These are phyloP conservation scores for Kwoniella dejecticola DNA, from an alignment of 768 basidiomycete genomes.

Conservation along the genomic window DNA sequence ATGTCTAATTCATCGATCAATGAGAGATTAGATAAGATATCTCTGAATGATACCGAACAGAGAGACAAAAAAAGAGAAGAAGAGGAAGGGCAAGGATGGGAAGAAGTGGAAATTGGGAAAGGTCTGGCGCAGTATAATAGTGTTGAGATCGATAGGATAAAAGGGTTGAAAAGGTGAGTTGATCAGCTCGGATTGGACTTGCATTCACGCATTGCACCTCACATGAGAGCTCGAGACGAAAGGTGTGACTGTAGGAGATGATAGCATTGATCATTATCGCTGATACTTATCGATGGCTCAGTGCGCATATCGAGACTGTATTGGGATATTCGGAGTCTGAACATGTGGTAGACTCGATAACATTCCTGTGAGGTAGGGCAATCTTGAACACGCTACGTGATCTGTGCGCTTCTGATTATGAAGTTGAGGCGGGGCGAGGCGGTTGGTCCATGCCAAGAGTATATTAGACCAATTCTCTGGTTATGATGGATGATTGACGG, in stretches of 20 bases:
- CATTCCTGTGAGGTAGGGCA: slow-evolving; percentile 59
- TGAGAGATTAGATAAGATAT: slow-evolving; percentile 13
- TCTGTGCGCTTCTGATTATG: too few species aligned
- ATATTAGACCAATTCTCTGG: too few species aligned
- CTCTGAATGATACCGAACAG: background rate
- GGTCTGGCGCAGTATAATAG: slow-evolving; percentile 96
- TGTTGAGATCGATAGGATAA: slow-evolving; percentile 81
- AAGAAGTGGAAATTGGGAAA: slow-evolving; percentile 85
- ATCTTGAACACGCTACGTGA: too few species aligned
- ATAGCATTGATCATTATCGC: too few species aligned
- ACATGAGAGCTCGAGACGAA: too few species aligned
- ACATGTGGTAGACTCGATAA: slow-evolving; percentile 94
- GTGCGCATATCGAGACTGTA: slow-evolving; percentile 74
- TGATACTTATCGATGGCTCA: too few species aligned
- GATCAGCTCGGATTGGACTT: too few species aligned
- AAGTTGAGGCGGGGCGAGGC: too few species aligned
- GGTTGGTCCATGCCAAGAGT: too few species aligned
- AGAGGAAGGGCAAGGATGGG: slow-evolving; percentile 58
- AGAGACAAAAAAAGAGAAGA: background rate
- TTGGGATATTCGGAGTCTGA: slow-evolving; percentile 95
- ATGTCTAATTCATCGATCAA: slow-evolving; percentile 25
- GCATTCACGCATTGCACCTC: too few species aligned
- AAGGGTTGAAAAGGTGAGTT: slow-evolving; percentile 86
- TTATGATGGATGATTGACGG: too few species aligned
- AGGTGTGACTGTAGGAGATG: too few species aligned